phyloP scores from a whole-genome alignment of 495 filamentous ascomycete species.

The Aspergillus conjunctus region DNA sequence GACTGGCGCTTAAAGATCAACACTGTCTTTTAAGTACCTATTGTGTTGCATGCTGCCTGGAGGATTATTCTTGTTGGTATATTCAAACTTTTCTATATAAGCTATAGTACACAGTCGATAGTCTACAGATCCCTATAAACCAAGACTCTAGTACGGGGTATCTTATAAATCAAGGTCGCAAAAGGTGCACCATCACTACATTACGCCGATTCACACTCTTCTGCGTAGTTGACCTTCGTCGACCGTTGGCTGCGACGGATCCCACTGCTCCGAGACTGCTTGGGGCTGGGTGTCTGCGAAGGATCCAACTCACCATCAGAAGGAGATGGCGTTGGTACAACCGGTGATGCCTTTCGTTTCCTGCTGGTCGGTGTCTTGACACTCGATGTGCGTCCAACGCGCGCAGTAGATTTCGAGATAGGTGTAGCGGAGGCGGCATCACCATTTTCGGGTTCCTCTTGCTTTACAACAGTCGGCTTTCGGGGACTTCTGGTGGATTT shows the following conservation, averaged over 20 bases:
- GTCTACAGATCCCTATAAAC: background rate
- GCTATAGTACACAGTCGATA: no score
- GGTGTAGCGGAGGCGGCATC: slow-evolving; percentile 21
- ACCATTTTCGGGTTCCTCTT: slow-evolving; percentile 23
- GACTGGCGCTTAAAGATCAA: no score
- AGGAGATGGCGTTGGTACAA: slow-evolving; percentile 30
- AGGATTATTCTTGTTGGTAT: no score
- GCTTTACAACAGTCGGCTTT: slow-evolving; percentile 27
- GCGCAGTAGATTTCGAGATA: slow-evolving; percentile 26
- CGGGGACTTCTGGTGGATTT: slow-evolving; percentile 41
- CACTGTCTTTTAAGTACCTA: no score
- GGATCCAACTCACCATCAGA: slow-evolving; percentile 30
- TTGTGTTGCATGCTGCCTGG: no score
- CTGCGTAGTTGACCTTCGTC: slow-evolving; percentile 52
- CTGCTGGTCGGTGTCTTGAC: slow-evolving; percentile 29
- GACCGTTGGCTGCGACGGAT: slow-evolving; percentile 40
- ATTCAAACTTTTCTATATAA: no score
- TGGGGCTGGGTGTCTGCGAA: slow-evolving; percentile 17
- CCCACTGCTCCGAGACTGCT: slow-evolving; percentile 14
- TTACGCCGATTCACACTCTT: slow-evolving; percentile 36
- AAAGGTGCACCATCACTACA: background rate
- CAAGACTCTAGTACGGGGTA: background rate
- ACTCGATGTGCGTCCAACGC: slow-evolving; percentile 23
- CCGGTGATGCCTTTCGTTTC: slow-evolving; percentile 40
- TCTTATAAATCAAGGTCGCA: background rate